Conservation (phyloP, 257 asterid genomes). For the Cruciata laevipes region DNA sequence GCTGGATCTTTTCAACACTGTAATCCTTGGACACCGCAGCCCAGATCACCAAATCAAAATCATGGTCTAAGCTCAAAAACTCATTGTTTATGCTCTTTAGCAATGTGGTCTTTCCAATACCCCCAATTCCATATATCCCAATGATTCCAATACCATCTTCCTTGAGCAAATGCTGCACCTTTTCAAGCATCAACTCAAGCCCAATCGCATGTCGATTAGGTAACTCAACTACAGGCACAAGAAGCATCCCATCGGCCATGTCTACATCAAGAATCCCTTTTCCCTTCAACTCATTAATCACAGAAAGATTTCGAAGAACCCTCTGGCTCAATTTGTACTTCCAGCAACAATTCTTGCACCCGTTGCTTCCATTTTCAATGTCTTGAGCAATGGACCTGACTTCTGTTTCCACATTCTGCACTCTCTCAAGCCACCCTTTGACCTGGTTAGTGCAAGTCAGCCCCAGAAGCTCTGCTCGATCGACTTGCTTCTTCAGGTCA, state of each 20-base stretch:
- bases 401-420: slow-evolving; percentile 28
- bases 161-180: slow-evolving; percentile 20
- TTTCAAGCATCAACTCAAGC: slow-evolving; percentile 29
- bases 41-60: slow-evolving; percentile 43
- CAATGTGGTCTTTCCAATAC: slow-evolving; percentile 26
- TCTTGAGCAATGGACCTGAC: slow-evolving; percentile 25
- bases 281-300: slow-evolving; percentile 28
- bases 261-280: slow-evolving; percentile 30
- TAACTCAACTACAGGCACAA: slow-evolving; percentile 41
- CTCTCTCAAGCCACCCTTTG: slow-evolving; percentile 44
- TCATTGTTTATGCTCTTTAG: slow-evolving; percentile 41
- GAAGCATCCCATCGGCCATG: slow-evolving; percentile 37
- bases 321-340: slow-evolving; percentile 25
- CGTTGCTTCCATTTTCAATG: slow-evolving; percentile 18
- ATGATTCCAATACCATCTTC: slow-evolving; percentile 19
- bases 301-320: slow-evolving; percentile 19
- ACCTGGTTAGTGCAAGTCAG: slow-evolving; percentile 38
- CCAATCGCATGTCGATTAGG: slow-evolving; percentile 39
- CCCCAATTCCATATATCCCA: slow-evolving; percentile 24
- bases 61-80: slow-evolving; percentile 23
- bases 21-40: slow-evolving; percentile 36
- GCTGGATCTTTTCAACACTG: slow-evolving; percentile 37
- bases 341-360: slow-evolving; percentile 11
- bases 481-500: slow-evolving; percentile 40
- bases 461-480: slow-evolving; percentile 34